phyloP scores from a whole-genome alignment of 257 asterid genomes.

The Sherardia arvensis region DNA sequence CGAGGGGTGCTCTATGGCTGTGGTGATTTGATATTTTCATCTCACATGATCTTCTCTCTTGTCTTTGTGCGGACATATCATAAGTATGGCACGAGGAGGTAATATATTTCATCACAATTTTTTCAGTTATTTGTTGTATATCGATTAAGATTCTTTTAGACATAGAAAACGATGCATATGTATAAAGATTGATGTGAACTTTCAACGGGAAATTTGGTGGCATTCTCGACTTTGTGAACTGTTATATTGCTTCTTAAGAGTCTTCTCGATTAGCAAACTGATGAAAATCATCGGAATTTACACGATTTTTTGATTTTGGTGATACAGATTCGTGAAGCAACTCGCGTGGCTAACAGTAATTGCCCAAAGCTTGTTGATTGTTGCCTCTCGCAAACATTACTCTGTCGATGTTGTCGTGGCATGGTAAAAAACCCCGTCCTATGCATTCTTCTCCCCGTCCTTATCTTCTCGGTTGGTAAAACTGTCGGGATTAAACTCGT shows the following conservation, averaged over 20 bases:
- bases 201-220: background rate
- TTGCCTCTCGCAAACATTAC: constrained; percentile 95
- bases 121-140: background rate
- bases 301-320: constrained; percentile 7
- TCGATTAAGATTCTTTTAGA: background rate
- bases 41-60: constrained; percentile 95
- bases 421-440: constrained; percentile 44
- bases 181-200: no score
- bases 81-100: constrained; percentile 84
- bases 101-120: constrained; percentile 7
- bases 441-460: background rate
- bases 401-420: constrained; percentile 93
- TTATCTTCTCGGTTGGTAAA: background rate
- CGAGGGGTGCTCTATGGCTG: constrained; percentile 90
- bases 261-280: background rate
- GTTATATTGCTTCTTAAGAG: background rate
- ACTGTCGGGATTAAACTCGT: background rate
- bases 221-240: background rate
- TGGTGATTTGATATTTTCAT: constrained; percentile 94
- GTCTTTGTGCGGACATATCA: constrained; percentile 86
- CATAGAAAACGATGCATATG: background rate
- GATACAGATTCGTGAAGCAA: constrained; percentile 70
- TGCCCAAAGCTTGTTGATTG: constrained; percentile 79
- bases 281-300: background rate
- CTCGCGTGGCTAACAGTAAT: constrained; percentile 70